phyloP scores from a whole-genome alignment of 305 asterid species.

The Fraxinus latifolia region DNA sequence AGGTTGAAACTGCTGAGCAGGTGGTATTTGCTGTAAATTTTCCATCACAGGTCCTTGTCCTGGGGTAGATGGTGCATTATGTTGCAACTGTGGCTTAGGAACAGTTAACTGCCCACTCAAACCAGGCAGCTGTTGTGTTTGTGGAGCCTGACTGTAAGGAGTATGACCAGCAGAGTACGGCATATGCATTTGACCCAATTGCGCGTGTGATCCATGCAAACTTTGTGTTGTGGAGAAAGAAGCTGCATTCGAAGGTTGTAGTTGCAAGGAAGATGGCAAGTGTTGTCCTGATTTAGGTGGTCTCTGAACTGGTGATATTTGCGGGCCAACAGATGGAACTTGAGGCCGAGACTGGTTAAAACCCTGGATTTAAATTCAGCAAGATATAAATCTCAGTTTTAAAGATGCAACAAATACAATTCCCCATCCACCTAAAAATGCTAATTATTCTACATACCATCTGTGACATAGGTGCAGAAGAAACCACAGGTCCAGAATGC shows the following conservation, averaged over 20 bases:
- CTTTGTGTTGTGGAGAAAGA: conserved; percentile 46
- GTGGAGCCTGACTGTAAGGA: conserved; percentile 49
- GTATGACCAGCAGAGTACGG: conserved; percentile 45
- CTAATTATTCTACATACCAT: conserved; percentile 28
- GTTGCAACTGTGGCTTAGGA: conserved; percentile 56
- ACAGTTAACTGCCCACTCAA: conserved; percentile 47
- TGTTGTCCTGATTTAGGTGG: conserved; percentile 54
- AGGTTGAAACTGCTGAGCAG: conserved; percentile 49
- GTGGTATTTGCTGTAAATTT: conserved; percentile 50
- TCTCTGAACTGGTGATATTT: conserved; percentile 52
- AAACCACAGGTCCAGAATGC: conserved; percentile 39
- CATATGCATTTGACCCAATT: conserved; percentile 50
- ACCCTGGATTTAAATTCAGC: conserved; percentile 26
- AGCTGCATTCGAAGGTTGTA: conserved; percentile 40
- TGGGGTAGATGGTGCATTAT: conserved; percentile 38
- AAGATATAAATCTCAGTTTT: conserved; percentile 7
- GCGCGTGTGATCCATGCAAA: conserved; percentile 50
- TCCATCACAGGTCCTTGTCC: conserved; percentile 48
- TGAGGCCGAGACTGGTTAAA: conserved; percentile 42
- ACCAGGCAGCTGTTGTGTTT: conserved; percentile 48
- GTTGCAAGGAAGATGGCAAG: conserved; percentile 47
- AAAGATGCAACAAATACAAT: not conserved
- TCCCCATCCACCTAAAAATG: not conserved
- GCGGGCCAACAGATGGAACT: conserved; percentile 38
- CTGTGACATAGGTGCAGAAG: conserved; percentile 47